Conservation (phyloP, 225 moss, liverwort and hornwort species). For the Straminergon stramineum region DNA sequence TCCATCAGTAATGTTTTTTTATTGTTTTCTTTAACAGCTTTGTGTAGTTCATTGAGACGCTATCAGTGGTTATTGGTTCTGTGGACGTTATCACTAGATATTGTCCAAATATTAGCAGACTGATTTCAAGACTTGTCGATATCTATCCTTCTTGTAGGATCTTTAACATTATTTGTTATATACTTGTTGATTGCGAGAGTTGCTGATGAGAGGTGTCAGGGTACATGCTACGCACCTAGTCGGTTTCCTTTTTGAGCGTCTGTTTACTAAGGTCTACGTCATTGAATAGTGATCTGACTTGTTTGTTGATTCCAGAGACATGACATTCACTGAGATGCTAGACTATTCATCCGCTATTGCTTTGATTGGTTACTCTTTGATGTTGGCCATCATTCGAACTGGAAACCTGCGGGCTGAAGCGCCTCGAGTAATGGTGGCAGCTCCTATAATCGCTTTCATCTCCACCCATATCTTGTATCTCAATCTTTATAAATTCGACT, state of each 20-base stretch:
- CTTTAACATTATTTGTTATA: background rate
- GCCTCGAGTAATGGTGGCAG: conserved; percentile 83
- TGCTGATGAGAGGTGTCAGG: background rate
- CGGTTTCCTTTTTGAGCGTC: background rate
- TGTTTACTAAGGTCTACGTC: background rate
- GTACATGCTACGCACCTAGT: background rate
- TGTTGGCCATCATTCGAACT: conserved; percentile 79
- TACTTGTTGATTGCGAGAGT: background rate
- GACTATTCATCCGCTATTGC: conserved; percentile 95
- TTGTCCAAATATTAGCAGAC: background rate
- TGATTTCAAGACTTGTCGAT: background rate
- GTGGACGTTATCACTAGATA: background rate
- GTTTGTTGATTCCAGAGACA: conserved; percentile 53
- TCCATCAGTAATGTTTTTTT: background rate
- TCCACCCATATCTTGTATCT: conserved; percentile 91
- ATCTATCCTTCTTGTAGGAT: background rate
- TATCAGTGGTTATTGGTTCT: background rate
- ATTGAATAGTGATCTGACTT: background rate
- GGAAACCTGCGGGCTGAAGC: conserved; percentile 67
- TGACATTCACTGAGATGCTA: conserved; percentile 80
- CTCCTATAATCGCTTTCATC: conserved; percentile 80
- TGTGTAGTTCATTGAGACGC: background rate
- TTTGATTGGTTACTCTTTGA: conserved; percentile 75
- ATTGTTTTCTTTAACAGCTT: background rate
- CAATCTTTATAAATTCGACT: conserved; percentile 86